Evolutionary conservation across 2,329 filamentous ascomycete genomes (phyloP), one percentile per base, ranked within the genome.

Genomic region (Curvularia hawaiiensis): DNA sequence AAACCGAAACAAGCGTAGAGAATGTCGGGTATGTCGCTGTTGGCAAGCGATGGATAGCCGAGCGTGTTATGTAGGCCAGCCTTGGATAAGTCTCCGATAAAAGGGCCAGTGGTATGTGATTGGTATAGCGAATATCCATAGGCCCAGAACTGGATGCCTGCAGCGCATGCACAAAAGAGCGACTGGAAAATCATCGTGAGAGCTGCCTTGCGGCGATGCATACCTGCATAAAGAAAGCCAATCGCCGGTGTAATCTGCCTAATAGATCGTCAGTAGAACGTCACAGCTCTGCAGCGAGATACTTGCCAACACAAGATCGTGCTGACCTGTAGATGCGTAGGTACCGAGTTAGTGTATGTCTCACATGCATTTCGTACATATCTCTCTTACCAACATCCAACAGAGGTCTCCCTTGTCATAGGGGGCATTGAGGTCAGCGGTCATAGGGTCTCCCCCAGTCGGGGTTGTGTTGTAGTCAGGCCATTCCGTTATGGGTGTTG

Each of bases 111-210:
- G 0, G 69, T 74, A 51, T 71, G 72, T 0, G 70, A 72, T 56
- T 73, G 69, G 48, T 81, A 80, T 1, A 82, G 68, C 0, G 78
- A 80, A 47, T 80, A 73, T 0, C 79, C 80, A 56, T 80, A 82
- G 2, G 81, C 70, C 79, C 79, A 81, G 64, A 78, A 82, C 50
- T 82, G 80, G 9, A 81, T 78, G 1, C 79, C 79, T 47, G 75
- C 77, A 0, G 78, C 79, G 46, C 73, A 79, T 1, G 79, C 76
- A 31, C 79, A 81, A 65, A 81, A 81, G 0, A 82, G 74, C 0
- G 79, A 81, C 61, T 82, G 79, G 26, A 82, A 73, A 9, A 82
- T 72, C 76, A 82, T 81, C 0, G 80, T 81, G 58, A 82, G 50
- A 1, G 71, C 71, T 16, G 69, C 63, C 38, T 74, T 74, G 24